Evolutionary conservation across 768 basidiomycete species (phyloP).

Genomic region (Boletus rufocinnamomeus): DNA sequence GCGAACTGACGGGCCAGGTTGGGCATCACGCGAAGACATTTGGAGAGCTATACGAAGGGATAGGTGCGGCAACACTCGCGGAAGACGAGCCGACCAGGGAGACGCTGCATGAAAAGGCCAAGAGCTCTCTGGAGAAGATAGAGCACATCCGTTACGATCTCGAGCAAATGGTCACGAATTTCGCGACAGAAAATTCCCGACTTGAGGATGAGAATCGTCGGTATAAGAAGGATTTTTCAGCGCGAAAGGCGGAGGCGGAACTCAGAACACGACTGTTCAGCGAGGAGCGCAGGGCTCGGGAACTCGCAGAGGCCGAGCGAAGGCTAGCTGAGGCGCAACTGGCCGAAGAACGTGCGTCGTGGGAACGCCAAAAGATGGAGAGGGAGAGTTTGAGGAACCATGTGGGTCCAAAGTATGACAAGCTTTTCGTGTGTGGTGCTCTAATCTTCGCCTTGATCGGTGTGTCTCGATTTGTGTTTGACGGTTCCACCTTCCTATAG

Average conservation of each 20-base stretch:
- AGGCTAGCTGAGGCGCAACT: slow-evolving; percentile 18
- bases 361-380: slow-evolving; percentile 9
- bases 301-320: slow-evolving; percentile 20
- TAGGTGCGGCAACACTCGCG: slow-evolving; percentile 40
- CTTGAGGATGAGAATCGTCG: slow-evolving; percentile 28
- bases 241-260: slow-evolving; percentile 16
- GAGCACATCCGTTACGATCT: slow-evolving; percentile 44
- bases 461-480: slow-evolving; percentile 17
- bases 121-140: slow-evolving; percentile 42
- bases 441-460: slow-evolving; percentile 16
- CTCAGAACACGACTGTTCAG: slow-evolving; percentile 18
- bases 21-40: slow-evolving; percentile 46
- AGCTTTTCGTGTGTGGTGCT: slow-evolving; percentile 17
- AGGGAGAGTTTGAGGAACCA: not conserved
- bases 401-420: slow-evolving; percentile 6
- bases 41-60: slow-evolving; percentile 41
- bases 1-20: slow-evolving; percentile 46
- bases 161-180: slow-evolving; percentile 39
- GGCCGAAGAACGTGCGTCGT: slow-evolving; percentile 13
- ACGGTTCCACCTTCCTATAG: slow-evolving; percentile 1
- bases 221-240: slow-evolving; percentile 12
- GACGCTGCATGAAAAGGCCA: slow-evolving; percentile 41
- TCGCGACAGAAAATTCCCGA: slow-evolving; percentile 36
- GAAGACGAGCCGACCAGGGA: slow-evolving; percentile 42
- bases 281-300: slow-evolving; percentile 23